phyloP scores from a whole-genome alignment of 2,329 filamentous ascomycete species.

The Cercospora nicotianae region DNA sequence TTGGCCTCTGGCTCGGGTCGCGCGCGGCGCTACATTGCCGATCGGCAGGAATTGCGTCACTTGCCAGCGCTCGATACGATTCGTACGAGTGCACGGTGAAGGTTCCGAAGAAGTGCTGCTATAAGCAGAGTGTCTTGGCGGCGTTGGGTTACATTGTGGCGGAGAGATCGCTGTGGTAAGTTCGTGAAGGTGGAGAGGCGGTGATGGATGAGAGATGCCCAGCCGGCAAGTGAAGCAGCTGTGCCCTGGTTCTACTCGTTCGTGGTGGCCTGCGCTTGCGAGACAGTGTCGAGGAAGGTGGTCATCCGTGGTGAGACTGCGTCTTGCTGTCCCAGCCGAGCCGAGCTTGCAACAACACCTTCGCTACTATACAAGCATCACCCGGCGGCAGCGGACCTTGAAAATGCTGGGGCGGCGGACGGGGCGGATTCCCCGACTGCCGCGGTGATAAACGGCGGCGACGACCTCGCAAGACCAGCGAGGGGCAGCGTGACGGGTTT shows the following conservation, averaged over 20 bases:
- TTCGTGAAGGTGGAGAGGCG: conserved; percentile 5
- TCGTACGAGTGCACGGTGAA: neutral
- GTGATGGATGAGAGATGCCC: neutral
- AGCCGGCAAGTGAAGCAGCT: neutral
- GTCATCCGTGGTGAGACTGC: neutral
- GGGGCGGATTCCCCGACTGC: neutral
- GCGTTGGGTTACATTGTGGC: neutral
- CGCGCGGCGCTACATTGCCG: neutral
- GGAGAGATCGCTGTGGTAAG: neutral
- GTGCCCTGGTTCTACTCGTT: neutral
- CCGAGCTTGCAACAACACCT: neutral
- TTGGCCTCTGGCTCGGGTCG: neutral
- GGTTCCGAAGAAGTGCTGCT: neutral
- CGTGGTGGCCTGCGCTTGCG: neutral
- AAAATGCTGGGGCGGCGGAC: neutral
- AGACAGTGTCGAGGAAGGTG: neutral
- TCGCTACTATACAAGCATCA: neutral
- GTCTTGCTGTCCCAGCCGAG: neutral
- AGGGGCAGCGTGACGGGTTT: neutral
- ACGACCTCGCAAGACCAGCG: neutral
- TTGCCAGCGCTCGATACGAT: neutral
- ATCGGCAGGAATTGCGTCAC: neutral
- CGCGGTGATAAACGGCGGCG: neutral
- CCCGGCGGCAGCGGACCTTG: neutral
- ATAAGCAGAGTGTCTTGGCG: neutral